phyloP scores from a whole-genome alignment of 352 stramenopile genomes.

The Globisporangium polare region DNA sequence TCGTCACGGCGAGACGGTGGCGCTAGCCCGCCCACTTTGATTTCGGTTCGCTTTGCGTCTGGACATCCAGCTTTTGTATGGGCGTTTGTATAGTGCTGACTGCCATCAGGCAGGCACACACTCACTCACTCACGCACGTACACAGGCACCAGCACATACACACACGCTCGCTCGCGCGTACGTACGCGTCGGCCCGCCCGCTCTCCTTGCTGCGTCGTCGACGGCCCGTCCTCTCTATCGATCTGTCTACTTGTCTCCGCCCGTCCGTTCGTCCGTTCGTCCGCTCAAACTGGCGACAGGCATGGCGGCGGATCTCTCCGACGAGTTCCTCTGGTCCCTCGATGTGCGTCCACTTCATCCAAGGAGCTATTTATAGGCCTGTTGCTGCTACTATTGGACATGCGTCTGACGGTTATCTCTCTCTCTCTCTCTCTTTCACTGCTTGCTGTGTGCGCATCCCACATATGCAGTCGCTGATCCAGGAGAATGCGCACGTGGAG shows the following conservation, averaged over 20 bases:
- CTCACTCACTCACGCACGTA: neutral
- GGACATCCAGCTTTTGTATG: slow-evolving; percentile 7
- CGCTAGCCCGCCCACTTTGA: neutral
- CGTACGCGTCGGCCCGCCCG: neutral
- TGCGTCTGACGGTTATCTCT: slow-evolving; percentile 11
- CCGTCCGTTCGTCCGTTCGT: neutral
- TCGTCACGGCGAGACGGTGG: slow-evolving; percentile 1
- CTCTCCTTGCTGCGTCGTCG: neutral
- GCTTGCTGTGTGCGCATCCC: neutral
- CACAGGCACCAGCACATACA: neutral
- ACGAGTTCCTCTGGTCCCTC: slow-evolving; percentile 66
- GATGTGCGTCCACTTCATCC: slow-evolving; percentile 36
- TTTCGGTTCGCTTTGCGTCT: slow-evolving; percentile 6
- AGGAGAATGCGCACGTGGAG: slow-evolving; percentile 29
- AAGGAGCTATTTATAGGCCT: neutral
- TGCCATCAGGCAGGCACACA: slow-evolving; percentile 4
- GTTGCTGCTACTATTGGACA: slow-evolving; percentile 4
- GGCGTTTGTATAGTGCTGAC: slow-evolving; percentile 6
- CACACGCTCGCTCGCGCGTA: neutral
- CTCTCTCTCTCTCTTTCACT: no score
- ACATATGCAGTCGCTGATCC: slow-evolving; percentile 34
- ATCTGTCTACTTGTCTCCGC: neutral
- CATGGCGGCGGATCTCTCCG: slow-evolving; percentile 56
- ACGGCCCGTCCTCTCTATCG: neutral
- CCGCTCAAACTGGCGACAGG: neutral